A percentile compares a stretch with the other conserved stretches of the same genome.
These are phyloP conservation scores for Euphorbia schlechtendalii DNA, from an alignment of 441 rosid species.

Conservation along the genomic window DNA sequence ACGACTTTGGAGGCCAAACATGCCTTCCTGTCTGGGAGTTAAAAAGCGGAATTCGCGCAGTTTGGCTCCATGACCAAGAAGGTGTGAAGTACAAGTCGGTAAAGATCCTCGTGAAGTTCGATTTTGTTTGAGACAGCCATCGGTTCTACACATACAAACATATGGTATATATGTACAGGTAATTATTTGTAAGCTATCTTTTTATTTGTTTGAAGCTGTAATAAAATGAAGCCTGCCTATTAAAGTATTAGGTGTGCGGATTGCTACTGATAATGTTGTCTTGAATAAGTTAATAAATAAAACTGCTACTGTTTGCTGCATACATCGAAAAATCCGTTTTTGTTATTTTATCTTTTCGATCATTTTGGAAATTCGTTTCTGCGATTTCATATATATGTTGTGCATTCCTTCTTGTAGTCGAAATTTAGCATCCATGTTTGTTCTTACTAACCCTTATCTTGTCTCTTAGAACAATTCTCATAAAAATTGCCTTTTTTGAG, in stretches of 20 bases:
- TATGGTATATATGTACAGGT: slow-evolving; percentile 16
- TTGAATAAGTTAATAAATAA: too few species aligned
- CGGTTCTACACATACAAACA: slow-evolving; percentile 8
- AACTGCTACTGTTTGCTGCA: too few species aligned
- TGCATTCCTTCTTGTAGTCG: too few species aligned
- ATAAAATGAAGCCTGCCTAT: slow-evolving; percentile 7
- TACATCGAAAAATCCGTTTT: too few species aligned
- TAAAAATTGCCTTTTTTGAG: too few species aligned
- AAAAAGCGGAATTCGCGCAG: slow-evolving; percentile 57
- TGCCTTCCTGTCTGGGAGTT: slow-evolving; percentile 60
- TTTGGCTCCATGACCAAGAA: slow-evolving; percentile 36
- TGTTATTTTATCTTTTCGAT: too few species aligned
- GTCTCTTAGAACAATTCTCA: too few species aligned
- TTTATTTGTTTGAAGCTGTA: slow-evolving; percentile 14
- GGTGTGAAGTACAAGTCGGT: slow-evolving; percentile 49
- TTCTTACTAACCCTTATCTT: too few species aligned
- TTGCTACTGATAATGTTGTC: too few species aligned
- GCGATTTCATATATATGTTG: too few species aligned
- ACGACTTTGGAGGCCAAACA: slow-evolving; percentile 81
- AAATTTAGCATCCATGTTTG: too few species aligned
- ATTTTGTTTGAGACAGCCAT: slow-evolving; percentile 29
- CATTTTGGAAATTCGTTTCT: too few species aligned
- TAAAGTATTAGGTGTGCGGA: neutral
- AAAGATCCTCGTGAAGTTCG: slow-evolving; percentile 62
- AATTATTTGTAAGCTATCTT: neutral